Evolutionary conservation across 106 monocot species (phyloP), one percentile per base, ranked within the genome.

Genomic region (Cymbidium sinense): DNA sequence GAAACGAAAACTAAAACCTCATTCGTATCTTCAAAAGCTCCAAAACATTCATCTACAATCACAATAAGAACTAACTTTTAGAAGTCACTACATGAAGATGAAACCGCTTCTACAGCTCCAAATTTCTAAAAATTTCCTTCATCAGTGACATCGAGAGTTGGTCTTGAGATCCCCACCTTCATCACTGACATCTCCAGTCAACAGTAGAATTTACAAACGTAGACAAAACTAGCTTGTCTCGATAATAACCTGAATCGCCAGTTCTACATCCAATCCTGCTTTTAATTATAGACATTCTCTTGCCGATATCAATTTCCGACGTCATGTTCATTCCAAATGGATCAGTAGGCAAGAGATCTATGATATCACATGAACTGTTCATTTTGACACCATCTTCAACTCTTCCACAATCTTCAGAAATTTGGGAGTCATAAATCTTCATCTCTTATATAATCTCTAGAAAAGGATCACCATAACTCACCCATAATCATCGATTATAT

Each of bases 311-410:
- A 2, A 30, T 30, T 31, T 29, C 80, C 21, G 79, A 76, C 28
- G 80, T 83, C 2, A 44, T 4, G 39, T 83, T 82, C 92, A 92
- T 92, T 34, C 77, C 92, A 50, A 92, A 92, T 3, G 92, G 92
- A 81, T 92, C 92, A 0, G 77, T 35, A 0, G 92, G 92, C 30
- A 92, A 80, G 39, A 85, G 70, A 39, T 87, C 83, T 5, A 77
- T 65, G 0, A 80, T 64, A 75, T 86, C 86, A 36, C 61, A 30
- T 21, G 51, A 75, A 23, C 51, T 69, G 31, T 50, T 71, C 20
- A 36, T 67, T 0, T 71, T 43, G 10, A 9, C 75, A 69, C 80
- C 75, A 35, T 76, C 81, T n/a, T 41, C 76, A 15, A 13, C 34
- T 20, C 73, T 71, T 70, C n/a, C n/a, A n/a, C n/a, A n/a, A n/a